Evolutionary conservation across 1,139 yeast species (phyloP), one percentile per base, ranked within the genome.

Genomic region (Sugiyamaella novakii): DNA sequence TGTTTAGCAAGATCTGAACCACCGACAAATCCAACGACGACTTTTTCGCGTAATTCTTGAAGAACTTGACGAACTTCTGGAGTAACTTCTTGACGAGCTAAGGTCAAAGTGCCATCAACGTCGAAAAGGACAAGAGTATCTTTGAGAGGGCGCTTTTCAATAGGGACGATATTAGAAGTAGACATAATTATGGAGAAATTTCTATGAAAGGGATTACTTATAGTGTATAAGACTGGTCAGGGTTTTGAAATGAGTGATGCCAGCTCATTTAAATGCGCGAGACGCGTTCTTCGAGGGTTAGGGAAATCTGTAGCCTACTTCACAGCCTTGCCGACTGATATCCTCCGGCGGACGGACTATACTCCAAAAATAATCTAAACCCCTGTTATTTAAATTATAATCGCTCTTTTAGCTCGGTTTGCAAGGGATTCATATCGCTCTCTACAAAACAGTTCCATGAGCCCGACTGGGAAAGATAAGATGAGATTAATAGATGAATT

Each of bases 101-200:
- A 98, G 41, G 98, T 92, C 71, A 92, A 79, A 52, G 99, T 92
- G 60, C 98, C 98, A 69, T 92, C 99, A 60, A 92, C 99, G 66
- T 92, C 99, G 73, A 92, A 92, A 56, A 92, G 81, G 59, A 88
- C 95, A 40, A 73, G 63, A 40, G 74, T 72, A 53, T 69, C 66
- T 46, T 69, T 66, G 50, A 56, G 54, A 42, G 65, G 64, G 44
- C 76, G 68, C 46, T 71, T 63, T 30, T 63, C 52, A 47, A 72
- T 59, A 29, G 69, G 65, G 29, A 51, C 53, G 31, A 49, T 51
- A 36, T 37, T 39, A 22, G 40, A 17, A 6, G 43, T 28, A 17
- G 38, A 33, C 37, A 33, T 33, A n/a, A n/a, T n/a, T n/a, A n/a
- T n/a, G n/a, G 29, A n/a, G n/a, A n/a, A n/a, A n/a, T n/a, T n/a